Evolutionary conservation across 495 filamentous ascomycete genomes (phyloP).

Genomic region (Evansstolkia leycettana): DNA sequence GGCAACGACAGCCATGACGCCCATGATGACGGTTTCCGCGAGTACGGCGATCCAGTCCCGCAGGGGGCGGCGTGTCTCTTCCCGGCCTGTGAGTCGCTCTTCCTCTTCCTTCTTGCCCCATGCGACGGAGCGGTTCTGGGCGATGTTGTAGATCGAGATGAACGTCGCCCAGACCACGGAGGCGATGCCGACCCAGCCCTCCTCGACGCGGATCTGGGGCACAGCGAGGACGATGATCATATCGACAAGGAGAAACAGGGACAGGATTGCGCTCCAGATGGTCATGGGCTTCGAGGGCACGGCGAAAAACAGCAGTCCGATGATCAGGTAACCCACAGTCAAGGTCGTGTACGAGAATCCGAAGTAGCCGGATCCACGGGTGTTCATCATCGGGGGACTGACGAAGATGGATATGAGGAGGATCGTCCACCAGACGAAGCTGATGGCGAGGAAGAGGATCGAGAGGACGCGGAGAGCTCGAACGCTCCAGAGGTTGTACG

Average conservation of each 20-base stretch:
- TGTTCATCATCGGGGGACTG: constrained; percentile 72
- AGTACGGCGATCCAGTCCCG: constrained; percentile 78
- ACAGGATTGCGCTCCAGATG: constrained; percentile 51
- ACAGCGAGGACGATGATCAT: constrained; percentile 68
- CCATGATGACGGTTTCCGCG: constrained; percentile 55
- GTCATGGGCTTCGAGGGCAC: constrained; percentile 68
- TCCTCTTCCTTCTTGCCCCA: constrained; percentile 92
- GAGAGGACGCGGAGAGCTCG: constrained; percentile 63
- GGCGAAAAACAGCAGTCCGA: constrained; percentile 76
- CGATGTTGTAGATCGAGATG: constrained; percentile 49
- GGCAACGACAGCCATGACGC: constrained; percentile 48
- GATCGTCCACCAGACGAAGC: constrained; percentile 83
- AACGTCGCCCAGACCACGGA: constrained; percentile 66
- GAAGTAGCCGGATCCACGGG: constrained; percentile 84
- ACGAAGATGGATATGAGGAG: constrained; percentile 78
- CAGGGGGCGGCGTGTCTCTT: constrained; percentile 70
- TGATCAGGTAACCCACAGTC: constrained; percentile 56
- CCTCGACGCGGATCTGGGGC: constrained; percentile 60
- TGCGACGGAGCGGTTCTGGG: constrained; percentile 59
- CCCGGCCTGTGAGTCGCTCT: constrained; percentile 79
- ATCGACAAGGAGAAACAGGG: constrained; percentile 64
- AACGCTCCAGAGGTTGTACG: constrained; percentile 89
- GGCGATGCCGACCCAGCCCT: constrained; percentile 80
- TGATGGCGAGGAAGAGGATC: constrained; percentile 57
- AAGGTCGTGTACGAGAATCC: constrained; percentile 68